Evolutionary conservation across 345 rosid species (phyloP), one percentile per base, ranked within the genome.

Genomic region (Eucalyptus lansdowneana): DNA sequence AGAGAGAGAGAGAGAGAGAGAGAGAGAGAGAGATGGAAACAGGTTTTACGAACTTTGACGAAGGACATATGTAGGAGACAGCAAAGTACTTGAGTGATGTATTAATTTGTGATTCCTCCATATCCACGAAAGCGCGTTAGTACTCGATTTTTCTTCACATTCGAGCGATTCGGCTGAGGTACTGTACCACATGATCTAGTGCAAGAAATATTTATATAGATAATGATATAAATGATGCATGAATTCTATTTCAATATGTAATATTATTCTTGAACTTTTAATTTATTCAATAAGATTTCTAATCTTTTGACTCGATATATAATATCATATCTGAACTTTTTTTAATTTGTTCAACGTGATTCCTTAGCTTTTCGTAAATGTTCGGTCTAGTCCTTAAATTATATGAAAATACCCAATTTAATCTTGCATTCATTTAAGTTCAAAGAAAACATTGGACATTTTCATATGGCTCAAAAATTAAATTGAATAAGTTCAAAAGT

Each of bases 341-440:
- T 21, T 56, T 2, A 10, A 56, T 56, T 56, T 56, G 1, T 56
- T 56, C 3, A 24, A 24, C 5, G 3, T 9, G 29, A 56, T 56
- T 1, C 29, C 3, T 56, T 24, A 56, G 5, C 5, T 24, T 56
- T 56, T 56, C 1, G 0, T 56, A 24, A 56, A 22, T 24, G 14
- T 24, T 56, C 0, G 5, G 6, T 24, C 6, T 10, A 56, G 13
- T 22, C 6, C 6, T 24, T 56, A 56, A 24, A 1, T 56, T 56
- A 56, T 24, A 56, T 56, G 6, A 24, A 56, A 56, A 56, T 56
- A 56, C 13, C 29, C 13, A 0, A 56, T 24, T 24, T 22, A 56
- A 56, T 56, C 13, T 56, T 56, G 25, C 58, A 53, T 53, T 53
- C 58, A 53, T 53, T 19, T 8, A 53, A 53, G 25, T 53, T 53